Conservation (phyloP, 768 basidiomycete genomes). For the Boletus rubropictus region DNA sequence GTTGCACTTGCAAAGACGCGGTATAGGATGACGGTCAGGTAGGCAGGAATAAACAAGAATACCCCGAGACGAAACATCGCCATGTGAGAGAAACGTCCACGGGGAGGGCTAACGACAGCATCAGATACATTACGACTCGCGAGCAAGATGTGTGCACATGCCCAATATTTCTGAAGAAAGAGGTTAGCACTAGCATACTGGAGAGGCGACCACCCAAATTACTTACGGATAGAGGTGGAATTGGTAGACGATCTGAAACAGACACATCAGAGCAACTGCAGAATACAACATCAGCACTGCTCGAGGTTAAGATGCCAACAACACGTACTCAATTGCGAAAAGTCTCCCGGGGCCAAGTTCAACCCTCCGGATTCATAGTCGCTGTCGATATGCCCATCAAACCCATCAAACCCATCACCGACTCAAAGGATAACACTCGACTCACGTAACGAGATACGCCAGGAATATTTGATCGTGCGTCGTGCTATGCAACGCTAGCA, state of each 20-base stretch:
- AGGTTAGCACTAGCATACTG: background rate
- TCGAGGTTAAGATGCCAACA: background rate
- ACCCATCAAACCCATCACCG: background rate
- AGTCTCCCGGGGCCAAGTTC: constrained; percentile 85
- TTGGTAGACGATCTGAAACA: constrained; percentile 90
- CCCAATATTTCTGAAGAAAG: constrained; percentile 56
- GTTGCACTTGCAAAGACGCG: constrained; percentile 64
- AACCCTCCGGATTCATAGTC: constrained; percentile 83
- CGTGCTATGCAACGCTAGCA: constrained; percentile 82
- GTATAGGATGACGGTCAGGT: constrained; percentile 72
- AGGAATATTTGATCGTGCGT: constrained; percentile 91
- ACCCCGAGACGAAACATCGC: constrained; percentile 90
- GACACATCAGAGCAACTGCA: constrained; percentile 87
- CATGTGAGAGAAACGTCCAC: constrained; percentile 77
- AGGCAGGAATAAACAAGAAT: constrained; percentile 82
- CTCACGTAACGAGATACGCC: constrained; percentile 68
- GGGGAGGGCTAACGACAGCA: constrained; percentile 52
- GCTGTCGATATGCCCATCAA: constrained; percentile 34
- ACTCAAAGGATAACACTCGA: background rate
- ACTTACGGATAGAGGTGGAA: constrained; percentile 87
- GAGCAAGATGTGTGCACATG: constrained; percentile 21
- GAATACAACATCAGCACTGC: constrained; percentile 1
- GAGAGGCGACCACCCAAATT: background rate
- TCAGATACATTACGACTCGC: constrained; percentile 4
- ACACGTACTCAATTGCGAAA: constrained; percentile 77